Conservation (phyloP, 208 protist genomes). For the Crithidia sp. region DNA sequence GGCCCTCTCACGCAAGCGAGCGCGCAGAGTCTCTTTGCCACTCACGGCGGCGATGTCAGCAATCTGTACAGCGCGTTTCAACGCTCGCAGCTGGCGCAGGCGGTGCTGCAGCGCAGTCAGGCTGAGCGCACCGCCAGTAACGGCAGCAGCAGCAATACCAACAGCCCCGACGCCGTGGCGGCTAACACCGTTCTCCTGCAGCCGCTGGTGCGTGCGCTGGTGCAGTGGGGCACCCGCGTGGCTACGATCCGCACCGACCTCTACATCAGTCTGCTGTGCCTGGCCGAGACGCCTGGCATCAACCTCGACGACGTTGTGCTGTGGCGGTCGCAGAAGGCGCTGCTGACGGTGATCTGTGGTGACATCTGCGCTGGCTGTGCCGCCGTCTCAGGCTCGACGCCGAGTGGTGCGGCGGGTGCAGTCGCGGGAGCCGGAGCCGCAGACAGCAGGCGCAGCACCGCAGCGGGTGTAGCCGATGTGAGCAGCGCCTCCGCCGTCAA, state of each 20-base stretch:
- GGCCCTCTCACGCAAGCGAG: not conserved
- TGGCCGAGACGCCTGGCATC: constrained; percentile 65
- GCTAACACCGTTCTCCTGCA: constrained; percentile 42
- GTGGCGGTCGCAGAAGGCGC: constrained; percentile 58
- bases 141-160: no score
- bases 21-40: constrained; percentile 25
- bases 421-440: no score
- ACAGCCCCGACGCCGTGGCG: not conserved
- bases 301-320: constrained; percentile 68
- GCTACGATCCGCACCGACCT: constrained; percentile 53
- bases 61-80: constrained; percentile 29
- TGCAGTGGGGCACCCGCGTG: constrained; percentile 61
- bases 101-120: constrained; percentile 19
- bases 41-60: constrained; percentile 26
- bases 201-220: constrained; percentile 56
- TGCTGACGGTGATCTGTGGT: constrained; percentile 63
- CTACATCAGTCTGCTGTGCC: constrained; percentile 58
- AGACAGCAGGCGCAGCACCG: no score
- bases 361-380: constrained; percentile 42
- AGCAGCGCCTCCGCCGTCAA: not conserved
- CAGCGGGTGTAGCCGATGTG: not conserved
- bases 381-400: not conserved
- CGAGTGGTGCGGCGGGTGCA: no score
- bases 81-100: constrained; percentile 32
- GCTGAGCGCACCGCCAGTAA: not conserved